These are phyloP conservation scores for Xylaria sp. DNA, from an alignment of 2,329 filamentous ascomycete genomes.

Conservation along the genomic window DNA sequence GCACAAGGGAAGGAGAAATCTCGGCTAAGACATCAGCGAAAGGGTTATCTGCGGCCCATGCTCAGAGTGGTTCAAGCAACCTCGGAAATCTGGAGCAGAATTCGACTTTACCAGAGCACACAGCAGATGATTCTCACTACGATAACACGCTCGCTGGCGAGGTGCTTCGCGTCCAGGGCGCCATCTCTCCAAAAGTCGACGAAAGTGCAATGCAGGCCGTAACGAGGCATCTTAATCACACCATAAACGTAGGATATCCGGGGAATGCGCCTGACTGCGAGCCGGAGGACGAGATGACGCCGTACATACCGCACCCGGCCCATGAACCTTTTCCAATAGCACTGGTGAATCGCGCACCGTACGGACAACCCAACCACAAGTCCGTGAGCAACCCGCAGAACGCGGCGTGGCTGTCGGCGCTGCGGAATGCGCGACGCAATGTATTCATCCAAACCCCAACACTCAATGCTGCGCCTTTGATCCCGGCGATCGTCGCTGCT, in stretches of 20 bases:
- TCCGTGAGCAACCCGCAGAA: conserved; percentile 77
- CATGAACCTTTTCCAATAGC: conserved; percentile 75
- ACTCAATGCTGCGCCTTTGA: conserved; percentile 75
- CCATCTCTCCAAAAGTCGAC: conserved; percentile 59
- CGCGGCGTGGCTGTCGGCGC: conserved; percentile 75
- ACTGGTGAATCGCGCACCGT: conserved; percentile 75
- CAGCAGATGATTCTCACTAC: conserved; percentile 69
- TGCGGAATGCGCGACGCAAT: conserved; percentile 69
- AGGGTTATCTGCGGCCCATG: neutral
- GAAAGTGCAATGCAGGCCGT: conserved; percentile 69
- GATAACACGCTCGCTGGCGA: conserved; percentile 71
- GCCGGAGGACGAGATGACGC: conserved; percentile 69
- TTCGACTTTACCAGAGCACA: conserved; percentile 60
- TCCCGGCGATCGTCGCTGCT: conserved; percentile 72
- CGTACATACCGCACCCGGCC: conserved; percentile 67
- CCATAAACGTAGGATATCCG: conserved; percentile 61
- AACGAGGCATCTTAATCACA: conserved; percentile 73
- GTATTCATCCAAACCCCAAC: conserved; percentile 86
- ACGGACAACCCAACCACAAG: conserved; percentile 70
- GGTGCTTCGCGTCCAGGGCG: conserved; percentile 69
- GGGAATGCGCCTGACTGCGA: conserved; percentile 65
- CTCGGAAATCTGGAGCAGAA: neutral
- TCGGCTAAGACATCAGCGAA: neutral
- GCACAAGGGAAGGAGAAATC: neutral
- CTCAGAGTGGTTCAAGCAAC: neutral